Evolutionary conservation across 371 early-diverging fungal species (phyloP).

Genomic region (Syncephalastrum racemosum): DNA sequence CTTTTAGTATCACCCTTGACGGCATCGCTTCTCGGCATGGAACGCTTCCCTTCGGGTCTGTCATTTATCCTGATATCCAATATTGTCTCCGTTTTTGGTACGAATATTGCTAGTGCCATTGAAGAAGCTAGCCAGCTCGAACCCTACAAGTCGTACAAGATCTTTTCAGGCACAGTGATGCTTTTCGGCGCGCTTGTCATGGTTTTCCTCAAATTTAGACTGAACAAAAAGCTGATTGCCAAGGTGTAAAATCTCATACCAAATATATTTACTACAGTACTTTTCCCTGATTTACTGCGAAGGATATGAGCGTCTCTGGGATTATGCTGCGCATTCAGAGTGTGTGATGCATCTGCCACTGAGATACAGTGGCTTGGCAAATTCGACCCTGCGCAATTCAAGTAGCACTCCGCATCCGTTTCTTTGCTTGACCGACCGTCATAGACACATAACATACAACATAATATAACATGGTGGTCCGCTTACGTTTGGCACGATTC

Average conservation of each 20-base stretch:
- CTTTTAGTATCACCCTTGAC: slow-evolving; percentile 37
- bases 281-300: too few species aligned
- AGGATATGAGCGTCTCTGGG: too few species aligned
- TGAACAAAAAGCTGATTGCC: slow-evolving; percentile 18
- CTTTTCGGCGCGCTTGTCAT: slow-evolving; percentile 29
- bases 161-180: slow-evolving; percentile 33
- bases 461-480: slow-evolving; percentile 44
- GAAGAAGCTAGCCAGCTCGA: slow-evolving; percentile 19
- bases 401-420: too few species aligned
- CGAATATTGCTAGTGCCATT: slow-evolving; percentile 39
- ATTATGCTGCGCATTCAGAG: too few species aligned
- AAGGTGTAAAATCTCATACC: slow-evolving; percentile 3
- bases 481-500: slow-evolving; percentile 87
- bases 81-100: slow-evolving; percentile 30
- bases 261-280: too few species aligned
- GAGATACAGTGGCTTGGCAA: too few species aligned
- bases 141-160: slow-evolving; percentile 32
- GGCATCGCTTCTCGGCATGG: slow-evolving; percentile 31
- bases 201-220: slow-evolving; percentile 24
- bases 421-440: too few species aligned
- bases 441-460: not conserved
- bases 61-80: slow-evolving; percentile 33
- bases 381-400: too few species aligned
- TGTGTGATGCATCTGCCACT: too few species aligned
- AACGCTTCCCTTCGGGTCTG: slow-evolving; percentile 34